Conservation (phyloP, 2,329 filamentous ascomycete genomes). For the Hawksworthiomyces lignivorus region DNA sequence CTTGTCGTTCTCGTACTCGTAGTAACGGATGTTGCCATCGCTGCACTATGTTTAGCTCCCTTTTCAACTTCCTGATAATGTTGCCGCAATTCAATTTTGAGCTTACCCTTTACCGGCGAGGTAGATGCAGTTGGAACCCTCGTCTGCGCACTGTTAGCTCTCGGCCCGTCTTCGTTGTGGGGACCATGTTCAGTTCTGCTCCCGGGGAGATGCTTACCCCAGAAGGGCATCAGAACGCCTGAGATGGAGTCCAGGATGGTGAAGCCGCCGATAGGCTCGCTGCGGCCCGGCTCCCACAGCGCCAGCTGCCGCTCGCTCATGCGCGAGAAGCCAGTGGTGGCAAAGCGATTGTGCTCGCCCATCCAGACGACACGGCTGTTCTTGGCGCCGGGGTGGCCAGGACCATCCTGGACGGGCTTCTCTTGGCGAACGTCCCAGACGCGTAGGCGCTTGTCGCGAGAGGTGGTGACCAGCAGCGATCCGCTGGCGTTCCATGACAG, state of each 20-base stretch:
- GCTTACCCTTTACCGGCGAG: conserved; percentile 91
- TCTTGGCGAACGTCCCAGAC: conserved; percentile 97
- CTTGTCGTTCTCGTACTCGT: conserved; percentile 96
- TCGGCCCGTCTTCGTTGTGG: no score
- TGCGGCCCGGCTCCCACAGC: conserved; percentile 84
- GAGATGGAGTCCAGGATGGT: conserved; percentile 89
- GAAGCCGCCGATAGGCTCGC: conserved; percentile 85
- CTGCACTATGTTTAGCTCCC: conserved; percentile 36
- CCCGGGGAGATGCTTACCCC: conserved; percentile 51
- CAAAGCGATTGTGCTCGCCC: conserved; percentile 92
- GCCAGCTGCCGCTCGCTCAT: conserved; percentile 98
- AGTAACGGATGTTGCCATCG: conserved; percentile 98
- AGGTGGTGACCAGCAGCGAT: conserved; percentile 80
- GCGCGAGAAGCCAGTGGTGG: conserved; percentile 92
- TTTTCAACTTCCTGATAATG: no score
- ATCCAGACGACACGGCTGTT: conserved; percentile 96
- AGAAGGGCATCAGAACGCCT: conserved; percentile 98
- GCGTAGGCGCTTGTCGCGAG: conserved; percentile 94
- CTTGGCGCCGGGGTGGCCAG: conserved; percentile 88
- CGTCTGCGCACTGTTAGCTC: conserved; percentile 44
- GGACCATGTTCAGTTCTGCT: no score
- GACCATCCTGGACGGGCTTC: conserved; percentile 72
- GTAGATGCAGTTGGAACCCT: conserved; percentile 90
- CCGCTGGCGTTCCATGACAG: conserved; percentile 93
- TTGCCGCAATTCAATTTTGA: no score